Base-by-base conservation (phyloP, 257 asterid species). In the Hygrophila difformis region DNA sequence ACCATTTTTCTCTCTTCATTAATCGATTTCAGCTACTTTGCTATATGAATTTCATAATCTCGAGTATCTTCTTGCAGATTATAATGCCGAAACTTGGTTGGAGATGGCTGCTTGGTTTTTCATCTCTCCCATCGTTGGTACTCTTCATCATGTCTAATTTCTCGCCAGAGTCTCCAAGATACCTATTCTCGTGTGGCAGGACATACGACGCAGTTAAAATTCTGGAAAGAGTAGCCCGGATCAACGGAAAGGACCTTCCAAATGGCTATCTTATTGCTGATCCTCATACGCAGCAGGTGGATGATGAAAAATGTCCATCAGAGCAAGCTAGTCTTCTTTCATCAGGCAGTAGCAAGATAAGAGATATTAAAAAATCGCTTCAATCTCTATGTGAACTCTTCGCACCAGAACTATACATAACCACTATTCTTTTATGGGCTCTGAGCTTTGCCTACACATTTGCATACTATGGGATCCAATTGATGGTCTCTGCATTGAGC, bases 21-120 rank as follows among this genome's bases (percentile, higher is more conserved):
- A 3, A 6, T 47, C 53, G n/a, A 3, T 14, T 24, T 8, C 38
- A 24, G 18, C 7, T 4, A 12, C 6, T 33, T 9, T 12, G 10
- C 37, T 33, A 33, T 5, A 2, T 3, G 29, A 24, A 47, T 49
- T 42, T 31, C 26, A 33, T 12, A 13, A 36, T 17, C 8, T 15
- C 9, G 14, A 2, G 16, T 18, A 8, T 22, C 18, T 12, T 18
- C 1, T 1, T 53, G 48, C 59, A 68, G 75, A 54, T 59, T 55
- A 23, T 63, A 29, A 53, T 63, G 71, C 75, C 75, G 19, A 54
- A 58, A 47, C 55, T 69, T 18, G 75, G 71, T n/a, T 69, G 68
- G 75, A 69, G 75, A 24, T 63, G 71, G 71, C 58, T 69, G 15
- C 67, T 69, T 43, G 68, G 39, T 19, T 8, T 63, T 24, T 63